Percentiles rank a stretch among this genome's conserved stretches.
phyloP scores from a whole-genome alignment of 345 rosid species.

The Clausena lansium region DNA sequence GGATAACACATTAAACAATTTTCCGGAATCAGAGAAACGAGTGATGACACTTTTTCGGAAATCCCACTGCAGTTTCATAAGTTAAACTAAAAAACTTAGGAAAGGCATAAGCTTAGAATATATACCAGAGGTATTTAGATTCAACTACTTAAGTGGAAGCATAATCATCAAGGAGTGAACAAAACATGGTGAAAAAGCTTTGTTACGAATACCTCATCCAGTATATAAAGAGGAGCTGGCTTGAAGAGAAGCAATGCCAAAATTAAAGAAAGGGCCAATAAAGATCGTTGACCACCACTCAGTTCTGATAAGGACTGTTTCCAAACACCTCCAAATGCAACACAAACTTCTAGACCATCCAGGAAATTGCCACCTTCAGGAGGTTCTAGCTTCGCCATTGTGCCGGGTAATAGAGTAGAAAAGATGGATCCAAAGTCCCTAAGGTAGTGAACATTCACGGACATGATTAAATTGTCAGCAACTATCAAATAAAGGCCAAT shows the following conservation, averaged over 20 bases:
- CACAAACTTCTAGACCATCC: conserved; percentile 95
- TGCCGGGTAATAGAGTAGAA: conserved; percentile 88
- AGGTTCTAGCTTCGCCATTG: conserved; percentile 86
- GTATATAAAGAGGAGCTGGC: conserved; percentile 96
- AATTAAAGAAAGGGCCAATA: conserved; percentile 90
- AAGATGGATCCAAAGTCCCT: conserved; percentile 96
- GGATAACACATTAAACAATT: neutral
- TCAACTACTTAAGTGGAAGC: conserved; percentile 1
- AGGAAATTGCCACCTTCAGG: conserved; percentile 86
- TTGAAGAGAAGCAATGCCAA: conserved; percentile 94
- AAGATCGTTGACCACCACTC: conserved; percentile 93
- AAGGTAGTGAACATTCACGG: conserved; percentile 10
- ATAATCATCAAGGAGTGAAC: neutral
- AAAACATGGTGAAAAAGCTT: neutral
- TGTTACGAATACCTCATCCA: conserved; percentile 73
- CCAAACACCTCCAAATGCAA: conserved; percentile 96
- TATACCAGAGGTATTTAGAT: neutral
- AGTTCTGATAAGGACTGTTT: conserved; percentile 91
- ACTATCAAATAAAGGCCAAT: conserved; percentile 5
- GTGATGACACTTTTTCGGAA: neutral
- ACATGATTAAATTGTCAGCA: neutral
- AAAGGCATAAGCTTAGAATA: neutral
- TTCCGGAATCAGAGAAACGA: neutral
- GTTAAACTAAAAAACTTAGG: neutral
- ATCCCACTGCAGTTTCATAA: neutral